Conservation (phyloP, 2,329 filamentous ascomycete species). For the Neophaeococcomyces aloes region DNA sequence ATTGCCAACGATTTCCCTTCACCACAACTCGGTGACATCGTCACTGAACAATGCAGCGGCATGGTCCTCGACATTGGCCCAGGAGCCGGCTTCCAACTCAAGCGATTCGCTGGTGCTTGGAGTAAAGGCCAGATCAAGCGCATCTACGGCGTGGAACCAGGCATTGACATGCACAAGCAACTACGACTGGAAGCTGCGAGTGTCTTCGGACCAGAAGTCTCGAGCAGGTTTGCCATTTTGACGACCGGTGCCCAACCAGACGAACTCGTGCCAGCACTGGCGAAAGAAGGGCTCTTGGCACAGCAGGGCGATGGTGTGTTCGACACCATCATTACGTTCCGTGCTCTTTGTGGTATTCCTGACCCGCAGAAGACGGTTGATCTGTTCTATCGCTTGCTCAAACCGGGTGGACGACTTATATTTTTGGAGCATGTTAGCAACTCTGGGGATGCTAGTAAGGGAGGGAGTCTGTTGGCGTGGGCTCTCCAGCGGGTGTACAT, state of each 20-base stretch:
- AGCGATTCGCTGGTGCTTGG: conserved; percentile 20
- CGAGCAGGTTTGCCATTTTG: conserved; percentile 36
- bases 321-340: conserved; percentile 44
- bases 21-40: background rate
- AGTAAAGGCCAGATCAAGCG: conserved; percentile 33
- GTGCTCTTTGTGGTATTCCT: conserved; percentile 46
- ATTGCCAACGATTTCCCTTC: conserved; percentile 3
- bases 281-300: conserved; percentile 31
- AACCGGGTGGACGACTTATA: conserved; percentile 44
- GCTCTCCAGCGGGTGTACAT: conserved; percentile 38
- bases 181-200: conserved; percentile 27
- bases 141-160: conserved; percentile 3
- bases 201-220: background rate
- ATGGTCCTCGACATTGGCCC: conserved; percentile 41
- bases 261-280: conserved; percentile 36
- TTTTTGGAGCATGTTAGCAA: conserved; percentile 47
- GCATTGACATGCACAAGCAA: conserved; percentile 33
- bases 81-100: conserved; percentile 42
- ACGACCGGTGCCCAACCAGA: conserved; percentile 38
- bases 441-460: conserved; percentile 30
- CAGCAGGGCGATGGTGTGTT: conserved; percentile 28
- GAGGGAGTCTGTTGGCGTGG: conserved; percentile 25
- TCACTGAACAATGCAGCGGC: conserved; percentile 24
- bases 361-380: conserved; percentile 35
- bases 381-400: conserved; percentile 41